phyloP scores from a whole-genome alignment of 2,329 filamentous ascomycete genomes.

The Myriosclerotinia duriaeana region DNA sequence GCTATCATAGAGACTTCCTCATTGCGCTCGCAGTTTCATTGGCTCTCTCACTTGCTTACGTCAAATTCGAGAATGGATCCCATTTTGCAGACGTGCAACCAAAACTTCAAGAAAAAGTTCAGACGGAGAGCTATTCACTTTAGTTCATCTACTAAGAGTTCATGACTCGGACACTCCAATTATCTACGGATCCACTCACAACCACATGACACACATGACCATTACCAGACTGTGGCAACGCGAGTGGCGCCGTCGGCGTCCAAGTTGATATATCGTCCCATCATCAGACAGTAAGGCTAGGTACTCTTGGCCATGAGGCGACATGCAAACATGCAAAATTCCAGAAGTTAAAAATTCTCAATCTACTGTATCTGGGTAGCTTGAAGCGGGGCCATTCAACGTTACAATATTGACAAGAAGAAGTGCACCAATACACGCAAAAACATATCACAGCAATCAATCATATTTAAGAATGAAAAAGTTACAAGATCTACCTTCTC shows the following conservation, averaged over 20 bases:
- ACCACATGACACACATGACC: neutral
- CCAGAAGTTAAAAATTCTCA: neutral
- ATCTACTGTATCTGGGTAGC: too few species aligned
- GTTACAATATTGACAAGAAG: neutral
- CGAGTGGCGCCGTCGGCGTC: too few species aligned
- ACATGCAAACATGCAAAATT: too few species aligned
- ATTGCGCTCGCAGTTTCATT: too few species aligned
- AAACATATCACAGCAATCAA: neutral
- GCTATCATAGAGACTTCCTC: too few species aligned
- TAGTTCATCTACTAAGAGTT: too few species aligned
- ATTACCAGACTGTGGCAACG: neutral
- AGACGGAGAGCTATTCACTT: neutral
- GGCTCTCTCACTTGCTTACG: too few species aligned
- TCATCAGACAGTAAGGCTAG: too few species aligned
- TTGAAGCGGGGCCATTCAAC: accelerated
- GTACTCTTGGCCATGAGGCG: too few species aligned
- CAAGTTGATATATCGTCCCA: neutral
- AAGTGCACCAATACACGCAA: neutral
- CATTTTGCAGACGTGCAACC: too few species aligned
- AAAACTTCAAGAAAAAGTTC: neutral
- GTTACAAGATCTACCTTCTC: neutral
- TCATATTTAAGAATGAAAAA: neutral
- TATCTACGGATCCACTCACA: neutral
- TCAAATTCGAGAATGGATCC: neutral
- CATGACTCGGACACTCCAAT: neutral